Percentiles rank a stretch among this genome's conserved stretches.
phyloP scores from a whole-genome alignment of 2,329 filamentous ascomycete species.

The Massarina eburnea region DNA sequence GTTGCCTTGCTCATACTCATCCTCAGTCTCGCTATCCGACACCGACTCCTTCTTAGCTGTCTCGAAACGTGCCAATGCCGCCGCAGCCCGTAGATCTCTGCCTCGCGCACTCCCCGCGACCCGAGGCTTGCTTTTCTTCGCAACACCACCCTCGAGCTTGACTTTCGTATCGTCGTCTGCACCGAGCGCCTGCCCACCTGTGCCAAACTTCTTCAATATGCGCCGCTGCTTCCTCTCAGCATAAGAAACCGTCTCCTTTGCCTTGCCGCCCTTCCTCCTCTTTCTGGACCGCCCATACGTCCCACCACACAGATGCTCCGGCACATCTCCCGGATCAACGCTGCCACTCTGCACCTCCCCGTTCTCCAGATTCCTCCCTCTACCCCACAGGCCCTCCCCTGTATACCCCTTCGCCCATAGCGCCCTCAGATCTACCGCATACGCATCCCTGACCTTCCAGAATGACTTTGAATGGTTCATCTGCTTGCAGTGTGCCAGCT shows the following conservation, averaged over 20 bases:
- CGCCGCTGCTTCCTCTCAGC: slow-evolving; percentile 72
- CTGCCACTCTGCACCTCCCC: slow-evolving; percentile 27
- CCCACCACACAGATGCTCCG: slow-evolving; percentile 75
- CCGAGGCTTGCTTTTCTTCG: slow-evolving; percentile 65
- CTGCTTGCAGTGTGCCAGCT: slow-evolving; percentile 83
- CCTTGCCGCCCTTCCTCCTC: slow-evolving; percentile 45
- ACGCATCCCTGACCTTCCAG: slow-evolving; percentile 76
- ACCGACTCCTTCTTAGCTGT: slow-evolving; percentile 49
- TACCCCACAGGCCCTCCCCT: slow-evolving; percentile 82
- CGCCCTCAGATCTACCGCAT: slow-evolving; percentile 68
- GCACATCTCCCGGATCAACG: slow-evolving; percentile 29
- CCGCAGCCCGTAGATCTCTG: slow-evolving; percentile 73
- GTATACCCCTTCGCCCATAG: slow-evolving; percentile 73
- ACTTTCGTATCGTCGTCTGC: slow-evolving; percentile 67
- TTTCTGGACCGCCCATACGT: slow-evolving; percentile 66
- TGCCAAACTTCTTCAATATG: slow-evolving; percentile 76
- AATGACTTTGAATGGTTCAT: slow-evolving; percentile 87
- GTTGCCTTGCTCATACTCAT: slow-evolving; percentile 36
- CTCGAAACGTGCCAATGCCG: slow-evolving; percentile 73
- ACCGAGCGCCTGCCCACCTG: slow-evolving; percentile 67
- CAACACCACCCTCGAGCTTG: slow-evolving; percentile 67
- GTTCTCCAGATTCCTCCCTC: slow-evolving; percentile 64
- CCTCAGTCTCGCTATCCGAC: slow-evolving; percentile 39
- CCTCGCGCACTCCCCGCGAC: slow-evolving; percentile 75
- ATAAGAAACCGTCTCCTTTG: slow-evolving; percentile 60